These are phyloP conservation scores for Hyphopichia buzzinii DNA, from an alignment of 1,139 yeast genomes.

Conservation along the genomic window DNA sequence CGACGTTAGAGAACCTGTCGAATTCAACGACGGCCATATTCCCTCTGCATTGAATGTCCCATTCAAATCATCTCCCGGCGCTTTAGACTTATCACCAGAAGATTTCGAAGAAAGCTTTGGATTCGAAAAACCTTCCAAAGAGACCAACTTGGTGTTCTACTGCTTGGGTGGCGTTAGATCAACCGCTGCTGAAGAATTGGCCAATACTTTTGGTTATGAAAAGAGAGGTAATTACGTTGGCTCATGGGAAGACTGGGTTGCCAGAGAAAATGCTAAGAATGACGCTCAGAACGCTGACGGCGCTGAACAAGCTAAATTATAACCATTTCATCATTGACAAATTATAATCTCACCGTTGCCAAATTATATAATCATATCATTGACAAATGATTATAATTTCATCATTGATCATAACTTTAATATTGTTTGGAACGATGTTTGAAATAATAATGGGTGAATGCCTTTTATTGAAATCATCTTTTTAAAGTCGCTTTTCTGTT, in stretches of 20 bases:
- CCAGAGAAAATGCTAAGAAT: constrained; percentile 33
- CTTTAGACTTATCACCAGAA: constrained; percentile 72
- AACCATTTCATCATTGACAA: too few relatives aligned
- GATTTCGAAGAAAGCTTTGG: constrained; percentile 83
- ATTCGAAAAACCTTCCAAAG: constrained; percentile 71
- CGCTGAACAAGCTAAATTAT: constrained; percentile 3
- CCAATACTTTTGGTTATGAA: constrained; percentile 83
- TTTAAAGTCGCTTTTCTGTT: too few relatives aligned
- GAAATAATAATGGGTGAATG: too few relatives aligned
- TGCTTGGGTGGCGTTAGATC: constrained; percentile 94
- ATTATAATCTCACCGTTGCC: too few relatives aligned
- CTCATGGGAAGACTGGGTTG: constrained; percentile 83
- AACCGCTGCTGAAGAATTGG: constrained; percentile 87
- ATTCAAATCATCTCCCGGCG: constrained; percentile 91
- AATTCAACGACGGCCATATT: constrained; percentile 66
- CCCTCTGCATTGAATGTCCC: constrained; percentile 89
- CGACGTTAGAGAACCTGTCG: constrained; percentile 92
- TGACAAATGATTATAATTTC: too few relatives aligned
- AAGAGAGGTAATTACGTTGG: constrained; percentile 79
- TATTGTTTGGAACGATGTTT: too few relatives aligned
- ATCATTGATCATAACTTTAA: too few relatives aligned
- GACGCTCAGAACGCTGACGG: background rate
- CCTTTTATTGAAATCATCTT: too few relatives aligned
- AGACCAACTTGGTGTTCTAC: constrained; percentile 79
- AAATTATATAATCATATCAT: too few relatives aligned